Evolutionary conservation across 2,329 filamentous ascomycete genomes (phyloP), one percentile per base, ranked within the genome.

Genomic region (Colletotrichum musicola): DNA sequence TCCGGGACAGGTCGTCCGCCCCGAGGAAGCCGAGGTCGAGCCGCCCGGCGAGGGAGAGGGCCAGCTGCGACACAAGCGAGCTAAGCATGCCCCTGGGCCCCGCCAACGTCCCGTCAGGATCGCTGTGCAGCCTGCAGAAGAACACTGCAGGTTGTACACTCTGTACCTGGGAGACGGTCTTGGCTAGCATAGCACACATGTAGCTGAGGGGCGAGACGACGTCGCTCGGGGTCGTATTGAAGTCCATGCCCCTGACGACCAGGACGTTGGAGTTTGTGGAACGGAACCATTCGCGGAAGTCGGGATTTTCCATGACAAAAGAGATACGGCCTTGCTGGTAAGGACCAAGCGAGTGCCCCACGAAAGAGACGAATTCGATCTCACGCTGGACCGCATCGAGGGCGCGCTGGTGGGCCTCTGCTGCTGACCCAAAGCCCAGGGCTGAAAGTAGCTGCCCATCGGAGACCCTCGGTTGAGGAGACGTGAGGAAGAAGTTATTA

Each of bases 61-160:
- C 13, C 1, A 51, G 7, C 7, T 51, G 49, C 4, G 49, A 12
- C 4, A 22, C 14, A 2, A 55, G 53, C 14, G 38, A 55, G 5
- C 27, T n/a, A 6, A 55, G 27, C 27, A 55, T 16, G 12, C 53
- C 53, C 7, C n/a, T 12, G 14, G 53, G 53, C 10, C 53, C 53
- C 14, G 27, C 7, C 2, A 40, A 6, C 7, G 7, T 38, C 16
- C 22, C 53, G 53, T 55, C 53, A 16, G 18, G 25, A 27, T 55
- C 53, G 14, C 14, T 12, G 53, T 55, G 53, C 4, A 55, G 53
- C 16, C 53, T 12, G 53, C 53, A 55, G 30, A 55, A 55, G 53
- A 55, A 55, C 6, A 42, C 1, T 4, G 22, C 9, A 9, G 53
- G 53, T 27, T n/a, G 22, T 7, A 22, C 53, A 20, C 20, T 16